phyloP scores from a whole-genome alignment of 352 stramenopile genomes.

The Phytophthora fragariae region DNA sequence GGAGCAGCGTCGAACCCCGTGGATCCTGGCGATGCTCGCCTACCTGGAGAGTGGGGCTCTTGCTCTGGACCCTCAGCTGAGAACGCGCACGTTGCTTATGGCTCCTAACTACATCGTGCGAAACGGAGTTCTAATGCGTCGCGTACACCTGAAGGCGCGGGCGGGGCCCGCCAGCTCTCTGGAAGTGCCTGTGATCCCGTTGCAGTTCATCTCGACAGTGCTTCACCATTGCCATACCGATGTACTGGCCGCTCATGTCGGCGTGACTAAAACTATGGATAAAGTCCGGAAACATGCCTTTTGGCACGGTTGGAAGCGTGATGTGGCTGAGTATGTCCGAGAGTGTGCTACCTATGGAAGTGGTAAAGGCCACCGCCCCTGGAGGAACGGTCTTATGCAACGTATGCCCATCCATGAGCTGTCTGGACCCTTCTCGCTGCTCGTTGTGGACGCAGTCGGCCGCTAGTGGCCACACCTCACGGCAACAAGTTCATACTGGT shows the following conservation, averaged over 20 bases:
- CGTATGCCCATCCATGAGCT: constrained; percentile 10
- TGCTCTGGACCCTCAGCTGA: not conserved
- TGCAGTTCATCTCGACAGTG: not conserved
- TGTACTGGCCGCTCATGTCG: not conserved
- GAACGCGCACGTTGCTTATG: not conserved
- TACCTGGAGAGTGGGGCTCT: not conserved
- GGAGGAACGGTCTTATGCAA: constrained; percentile 9
- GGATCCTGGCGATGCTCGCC: not conserved
- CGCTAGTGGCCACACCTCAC: not conserved
- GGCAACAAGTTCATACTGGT: constrained; percentile 1
- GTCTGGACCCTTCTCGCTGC: constrained; percentile 14
- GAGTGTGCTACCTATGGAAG: too few species aligned
- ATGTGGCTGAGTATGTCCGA: too few species aligned
- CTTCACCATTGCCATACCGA: not conserved
- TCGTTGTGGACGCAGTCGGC: constrained; percentile 7
- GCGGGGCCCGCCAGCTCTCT: not conserved
- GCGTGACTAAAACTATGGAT: constrained; percentile 1
- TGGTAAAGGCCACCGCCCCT: constrained; percentile 15
- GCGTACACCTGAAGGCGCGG: not conserved
- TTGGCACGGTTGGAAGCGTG: too few species aligned
- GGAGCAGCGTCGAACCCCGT: not conserved
- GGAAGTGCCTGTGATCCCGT: not conserved
- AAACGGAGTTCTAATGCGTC: not conserved
- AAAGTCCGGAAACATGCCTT: not conserved
- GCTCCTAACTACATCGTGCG: not conserved